Percentiles rank a stretch among this genome's conserved stretches.
Conservation (phyloP, 2,329 filamentous ascomycete species). For the Aspergillus tamarii region DNA sequence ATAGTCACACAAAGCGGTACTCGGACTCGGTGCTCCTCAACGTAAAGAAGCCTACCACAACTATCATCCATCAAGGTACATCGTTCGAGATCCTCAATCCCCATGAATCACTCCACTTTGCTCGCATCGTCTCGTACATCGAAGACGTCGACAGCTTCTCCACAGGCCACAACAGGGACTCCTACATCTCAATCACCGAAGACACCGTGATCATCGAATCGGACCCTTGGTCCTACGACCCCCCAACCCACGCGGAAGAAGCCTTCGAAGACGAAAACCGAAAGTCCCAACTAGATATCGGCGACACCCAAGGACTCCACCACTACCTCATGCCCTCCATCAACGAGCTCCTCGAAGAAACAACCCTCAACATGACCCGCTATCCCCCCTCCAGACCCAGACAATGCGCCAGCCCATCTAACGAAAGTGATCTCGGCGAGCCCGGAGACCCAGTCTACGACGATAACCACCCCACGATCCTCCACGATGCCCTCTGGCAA, state of each 20-base stretch:
- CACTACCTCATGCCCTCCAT: conserved; percentile 31
- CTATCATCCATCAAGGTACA: conserved; percentile 38
- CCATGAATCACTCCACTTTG: conserved; percentile 38
- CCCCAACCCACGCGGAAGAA: neutral
- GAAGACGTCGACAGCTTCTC: conserved; percentile 37
- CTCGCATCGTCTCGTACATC: conserved; percentile 40
- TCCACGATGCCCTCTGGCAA: neutral
- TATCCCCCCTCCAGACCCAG: conserved; percentile 21
- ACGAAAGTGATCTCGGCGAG: conserved; percentile 35
- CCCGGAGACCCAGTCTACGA: conserved; percentile 30
- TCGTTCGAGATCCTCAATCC: conserved; percentile 44
- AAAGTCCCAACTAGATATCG: neutral
- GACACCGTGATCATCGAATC: conserved; percentile 18
- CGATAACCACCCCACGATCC: neutral
- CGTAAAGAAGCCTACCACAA: conserved; percentile 28
- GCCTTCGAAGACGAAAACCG: conserved; percentile 13
- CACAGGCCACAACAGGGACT: conserved; percentile 27
- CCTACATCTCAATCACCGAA: conserved; percentile 19
- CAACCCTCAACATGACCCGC: conserved; percentile 17
- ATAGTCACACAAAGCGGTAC: conserved; percentile 23
- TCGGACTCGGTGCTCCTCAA: conserved; percentile 34
- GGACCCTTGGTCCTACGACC: conserved; percentile 15
- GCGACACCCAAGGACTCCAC: neutral
- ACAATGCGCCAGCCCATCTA: conserved; percentile 21
- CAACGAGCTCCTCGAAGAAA: conserved; percentile 27